Base-by-base conservation (phyloP, 306 rosid genomes). In the Begonia peltatifolia region DNA sequence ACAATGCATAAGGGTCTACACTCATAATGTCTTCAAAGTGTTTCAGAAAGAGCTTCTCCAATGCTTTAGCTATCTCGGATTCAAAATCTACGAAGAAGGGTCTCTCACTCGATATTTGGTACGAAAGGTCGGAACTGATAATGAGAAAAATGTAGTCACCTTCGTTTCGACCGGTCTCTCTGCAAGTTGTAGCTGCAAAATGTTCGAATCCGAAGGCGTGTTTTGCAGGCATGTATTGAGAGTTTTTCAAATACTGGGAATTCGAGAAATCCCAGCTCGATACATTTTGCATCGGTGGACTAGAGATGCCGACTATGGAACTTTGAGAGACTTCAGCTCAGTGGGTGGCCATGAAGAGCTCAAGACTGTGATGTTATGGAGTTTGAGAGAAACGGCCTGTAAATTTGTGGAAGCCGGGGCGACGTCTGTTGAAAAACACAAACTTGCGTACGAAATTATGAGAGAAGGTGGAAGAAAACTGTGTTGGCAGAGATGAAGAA, bases 141-240 rank as follows among this genome's bases (percentile, higher is more conserved):
- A 52, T 35, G 95, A 85, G 69, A 85, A 80, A 69, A 75, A 72
- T 60, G 60, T 83, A 3, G 94, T 90, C 25, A 83, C 87, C 15
- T 70, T 76, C 58, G 62, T 60, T 68, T 74, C 82, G 49, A 58
- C 94, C 56, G 71, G 73, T 62, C 68, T 81, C 57, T 74, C 57
- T 16, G 70, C 73, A 52, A 59, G 70, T 46, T 90, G 97, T 59
- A 86, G 92, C 77, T 90, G 97, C 56, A 93, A 65, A 74, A 90
- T 90, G 97, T 90, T 85, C 71, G 95, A 90, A 68, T 81, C 74
- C 10, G 97, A 90, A 73, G 97, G 97, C 16, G 65, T 90, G 61
- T 83, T 85, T 55, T 90, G 97, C 58, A 77, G 97, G 67, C 97
- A 90, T 60, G 70, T 63, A 12, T 52, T 90, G 69, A 78, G 94